Evolutionary conservation across 352 stramenopile genomes (phyloP).

Genomic region (Globisporangium solare): DNA sequence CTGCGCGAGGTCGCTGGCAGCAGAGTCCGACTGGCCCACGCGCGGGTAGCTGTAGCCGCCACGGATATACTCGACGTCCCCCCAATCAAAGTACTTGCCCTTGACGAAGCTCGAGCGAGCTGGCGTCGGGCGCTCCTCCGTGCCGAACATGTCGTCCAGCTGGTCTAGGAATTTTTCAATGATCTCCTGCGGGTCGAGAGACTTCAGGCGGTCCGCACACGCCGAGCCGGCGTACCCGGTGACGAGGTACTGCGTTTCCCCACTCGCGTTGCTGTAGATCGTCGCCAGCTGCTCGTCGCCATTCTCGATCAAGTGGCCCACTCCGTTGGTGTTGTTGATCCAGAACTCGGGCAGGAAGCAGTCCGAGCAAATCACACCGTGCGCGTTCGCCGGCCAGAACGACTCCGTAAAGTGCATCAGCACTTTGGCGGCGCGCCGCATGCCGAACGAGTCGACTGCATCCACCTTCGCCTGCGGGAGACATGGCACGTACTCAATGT

Average conservation of each 20-base stretch:
- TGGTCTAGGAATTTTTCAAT: constrained; percentile 61
- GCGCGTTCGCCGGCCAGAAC: constrained; percentile 71
- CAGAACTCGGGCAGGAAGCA: constrained; percentile 83
- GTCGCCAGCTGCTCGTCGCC: constrained; percentile 27
- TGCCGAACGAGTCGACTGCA: constrained; percentile 62
- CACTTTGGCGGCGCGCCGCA: constrained; percentile 74
- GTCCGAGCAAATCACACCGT: constrained; percentile 79
- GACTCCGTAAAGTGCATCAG: constrained; percentile 57
- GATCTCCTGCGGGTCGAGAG: constrained; percentile 45
- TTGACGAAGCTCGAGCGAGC: constrained; percentile 60
- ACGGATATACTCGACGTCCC: constrained; percentile 57
- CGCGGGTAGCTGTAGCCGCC: constrained; percentile 76
- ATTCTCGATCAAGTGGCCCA: constrained; percentile 55
- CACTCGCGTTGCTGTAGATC: constrained; percentile 11
- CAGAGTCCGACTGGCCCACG: constrained; percentile 61
- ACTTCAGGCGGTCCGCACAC: constrained; percentile 52
- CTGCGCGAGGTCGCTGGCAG: constrained; percentile 49
- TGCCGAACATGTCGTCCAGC: constrained; percentile 75
- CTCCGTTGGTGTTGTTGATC: constrained; percentile 67
- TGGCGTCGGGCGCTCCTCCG: constrained; percentile 41
- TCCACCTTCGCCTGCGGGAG: constrained; percentile 52
- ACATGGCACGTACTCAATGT: constrained; percentile 63
- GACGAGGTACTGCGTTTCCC: constrained; percentile 56
- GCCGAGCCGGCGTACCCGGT: constrained; percentile 69
- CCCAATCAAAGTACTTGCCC: constrained; percentile 78